These are phyloP conservation scores for Fennellomyces sp. DNA, from an alignment of 371 early-diverging fungal species.

Conservation along the genomic window DNA sequence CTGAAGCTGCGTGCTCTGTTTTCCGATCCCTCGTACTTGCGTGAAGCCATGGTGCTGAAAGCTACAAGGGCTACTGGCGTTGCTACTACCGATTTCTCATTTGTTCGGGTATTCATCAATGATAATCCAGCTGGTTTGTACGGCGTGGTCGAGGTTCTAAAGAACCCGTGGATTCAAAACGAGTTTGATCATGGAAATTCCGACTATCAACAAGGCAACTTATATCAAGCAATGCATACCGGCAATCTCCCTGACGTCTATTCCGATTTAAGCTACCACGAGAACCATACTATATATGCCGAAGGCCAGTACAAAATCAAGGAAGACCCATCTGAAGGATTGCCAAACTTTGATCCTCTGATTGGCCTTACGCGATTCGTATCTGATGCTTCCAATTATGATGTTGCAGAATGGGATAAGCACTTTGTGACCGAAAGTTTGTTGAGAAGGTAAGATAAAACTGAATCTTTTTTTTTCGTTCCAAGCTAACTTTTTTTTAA, in stretches of 20 bases:
- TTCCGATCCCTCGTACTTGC: conserved; percentile 39
- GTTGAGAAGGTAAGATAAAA: conserved; percentile 31
- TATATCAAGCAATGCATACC: conserved; percentile 29
- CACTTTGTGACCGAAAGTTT: conserved; percentile 32
- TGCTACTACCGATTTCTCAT: neutral
- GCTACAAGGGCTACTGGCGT: neutral
- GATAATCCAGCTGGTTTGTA: conserved; percentile 37
- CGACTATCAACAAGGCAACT: conserved; percentile 30
- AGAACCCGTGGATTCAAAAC: conserved; percentile 38
- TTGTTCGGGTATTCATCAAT: conserved; percentile 29
- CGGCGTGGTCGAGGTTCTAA: conserved; percentile 33
- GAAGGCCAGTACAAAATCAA: conserved; percentile 28
- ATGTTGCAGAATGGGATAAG: conserved; percentile 26
- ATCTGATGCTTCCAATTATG: conserved; percentile 18
- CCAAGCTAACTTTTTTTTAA: neutral
- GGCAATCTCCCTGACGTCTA: neutral
- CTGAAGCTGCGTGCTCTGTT: conserved; percentile 32
- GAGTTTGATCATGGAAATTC: conserved; percentile 34
- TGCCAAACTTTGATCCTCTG: conserved; percentile 11
- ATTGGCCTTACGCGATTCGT: conserved; percentile 37
- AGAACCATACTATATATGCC: conserved; percentile 21
- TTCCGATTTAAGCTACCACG: conserved; percentile 24
- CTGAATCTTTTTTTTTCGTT: neutral
- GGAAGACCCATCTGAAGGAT: conserved; percentile 18
- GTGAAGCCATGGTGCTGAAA: conserved; percentile 24